phyloP scores from a whole-genome alignment of 1,139 yeast species.

The Lodderomyces beijingensis region DNA sequence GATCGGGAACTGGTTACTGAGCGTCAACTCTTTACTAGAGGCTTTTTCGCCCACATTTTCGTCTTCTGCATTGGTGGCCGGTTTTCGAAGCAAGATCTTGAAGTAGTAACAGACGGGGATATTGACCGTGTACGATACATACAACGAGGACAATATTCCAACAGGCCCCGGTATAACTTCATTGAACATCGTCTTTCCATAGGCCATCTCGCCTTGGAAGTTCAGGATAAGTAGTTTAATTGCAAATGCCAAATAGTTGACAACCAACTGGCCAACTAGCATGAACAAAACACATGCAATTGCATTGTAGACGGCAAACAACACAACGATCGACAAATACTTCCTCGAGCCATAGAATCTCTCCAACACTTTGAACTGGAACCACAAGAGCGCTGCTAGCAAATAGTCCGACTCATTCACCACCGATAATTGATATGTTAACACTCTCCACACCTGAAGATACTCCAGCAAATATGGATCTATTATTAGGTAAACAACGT shows the following conservation, averaged over 20 bases:
- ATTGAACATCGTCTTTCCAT: slow-evolving; percentile 31
- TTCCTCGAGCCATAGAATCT: slow-evolving; percentile 60
- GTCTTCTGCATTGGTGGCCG: slow-evolving; percentile 11
- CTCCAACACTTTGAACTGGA: slow-evolving; percentile 60
- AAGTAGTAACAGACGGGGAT: slow-evolving; percentile 63
- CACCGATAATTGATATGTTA: slow-evolving; percentile 52
- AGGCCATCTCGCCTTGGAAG: slow-evolving; percentile 9
- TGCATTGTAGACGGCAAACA: slow-evolving; percentile 34
- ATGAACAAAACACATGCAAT: slow-evolving; percentile 31
- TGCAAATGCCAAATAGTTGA: slow-evolving; percentile 27
- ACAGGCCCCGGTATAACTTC: slow-evolving; percentile 56
- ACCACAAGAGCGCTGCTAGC: slow-evolving; percentile 47
- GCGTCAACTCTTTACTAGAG: slow-evolving; percentile 24
- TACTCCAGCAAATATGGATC: slow-evolving; percentile 57
- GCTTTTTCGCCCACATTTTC: neutral
- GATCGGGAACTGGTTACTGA: slow-evolving; percentile 57
- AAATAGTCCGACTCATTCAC: slow-evolving; percentile 66
- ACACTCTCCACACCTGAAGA: slow-evolving; percentile 65
- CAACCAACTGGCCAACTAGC: slow-evolving; percentile 33
- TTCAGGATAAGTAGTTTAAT: slow-evolving; percentile 14
- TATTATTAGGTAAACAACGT: slow-evolving; percentile 47
- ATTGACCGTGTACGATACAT: slow-evolving; percentile 51
- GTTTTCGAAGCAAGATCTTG: slow-evolving; percentile 37
- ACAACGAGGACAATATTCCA: slow-evolving; percentile 54
- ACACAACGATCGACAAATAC: slow-evolving; percentile 37